Evolutionary conservation across 1,284 basidiomycete species (phyloP), one percentile per base, ranked within the genome.

Genomic region (Ganoderma boninense): DNA sequence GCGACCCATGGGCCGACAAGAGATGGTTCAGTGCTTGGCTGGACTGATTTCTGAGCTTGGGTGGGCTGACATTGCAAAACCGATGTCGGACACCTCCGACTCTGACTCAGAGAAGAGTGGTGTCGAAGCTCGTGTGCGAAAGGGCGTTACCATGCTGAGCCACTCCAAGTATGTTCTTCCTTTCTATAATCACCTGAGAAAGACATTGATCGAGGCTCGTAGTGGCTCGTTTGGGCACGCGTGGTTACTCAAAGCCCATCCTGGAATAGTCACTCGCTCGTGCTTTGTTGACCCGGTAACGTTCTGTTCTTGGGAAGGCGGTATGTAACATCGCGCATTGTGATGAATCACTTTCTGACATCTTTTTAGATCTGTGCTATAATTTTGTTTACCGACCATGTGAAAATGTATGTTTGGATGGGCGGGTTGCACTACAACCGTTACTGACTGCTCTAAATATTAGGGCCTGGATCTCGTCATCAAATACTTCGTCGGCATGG

Each of bases 261-360:
- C 95, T 0, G 82, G 88, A 54, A 84, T 97, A 75, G 82, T 92
- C 59, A 82, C 83, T 2, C 88, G 95, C 2, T 95, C 91, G 16
- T 95, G 94, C 76, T 96, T 97, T 77, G 91, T 96, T 42, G 96
- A 98, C 78, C 95, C 96, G 7, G 92, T 94, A 42, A 90, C 90
- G 0, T 97, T 97, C 81, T 95, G 94, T 80, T 90, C 93, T 7
- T 97, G 95, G 95, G 95, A 96, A 85, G 95, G 95, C 67, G 91
- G 92, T 92, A 76, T 70, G 86, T 61, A 13, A 57, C 44, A 42
- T 60, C 2, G 54, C 16, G 20, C 32, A 44, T 65, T 40, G 42
- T 49, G 29, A 10, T n/a, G 32, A 2, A 16, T 18, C 20, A 11
- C 7, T 18, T 10, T 23, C 59, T 52, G 7, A 64, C 60, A n/a